Evolutionary conservation across 139 green algal species (phyloP), one percentile per base, ranked within the genome.

Genomic region (Edaphochlamys debaryana): DNA sequence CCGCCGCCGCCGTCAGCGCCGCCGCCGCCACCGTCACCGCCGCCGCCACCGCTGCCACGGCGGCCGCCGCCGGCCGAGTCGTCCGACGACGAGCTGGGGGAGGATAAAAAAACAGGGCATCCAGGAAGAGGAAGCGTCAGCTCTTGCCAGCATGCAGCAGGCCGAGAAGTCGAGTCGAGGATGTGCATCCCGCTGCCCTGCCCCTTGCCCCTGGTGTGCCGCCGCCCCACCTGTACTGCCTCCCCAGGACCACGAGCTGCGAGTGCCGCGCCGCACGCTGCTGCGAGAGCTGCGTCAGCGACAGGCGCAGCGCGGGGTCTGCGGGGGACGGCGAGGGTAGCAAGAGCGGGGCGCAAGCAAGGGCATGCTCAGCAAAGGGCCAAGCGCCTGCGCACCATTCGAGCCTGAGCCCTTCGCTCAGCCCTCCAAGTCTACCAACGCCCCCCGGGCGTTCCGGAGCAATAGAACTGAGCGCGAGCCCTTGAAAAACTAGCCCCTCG

Each of bases 271-370:
- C 76, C n/a, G 76, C 76, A 0, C 76, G 63, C 42, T 54, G 19
- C 63, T 82, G 76, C 42, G 42, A 40, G 7, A 82, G 76, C 76
- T 82, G 76, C 37, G 62, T 73, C 56, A 82, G 76, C 32, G 76
- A 82, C 63, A 73, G 32, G 8, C 76, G 76, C 20, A 82, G 63
- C 20, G 62, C 76, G 2, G 76, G 76, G 63, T 82, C 76, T 82
- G 63, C 4, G 17, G 1, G 15, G 29, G 15, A 29, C 13, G 30
- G 1, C 7, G 69, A 25, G 2, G 30, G 1, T 3, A 32, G 56
- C 56, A 63, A 32, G 20, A 58, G 50, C 6, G 25, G 9, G 5
- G 50, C 50, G 8, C 5, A 58, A 11, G n/a, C n/a, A n/a, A n/a
- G n/a, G n/a, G n/a, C n/a, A n/a, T n/a, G n/a, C n/a, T n/a, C n/a